Percentiles rank a stretch among this genome's conserved stretches.
Evolutionary conservation across 805 yeast genomes (phyloP).

Genomic region (Kockiozyma suomiensis): DNA sequence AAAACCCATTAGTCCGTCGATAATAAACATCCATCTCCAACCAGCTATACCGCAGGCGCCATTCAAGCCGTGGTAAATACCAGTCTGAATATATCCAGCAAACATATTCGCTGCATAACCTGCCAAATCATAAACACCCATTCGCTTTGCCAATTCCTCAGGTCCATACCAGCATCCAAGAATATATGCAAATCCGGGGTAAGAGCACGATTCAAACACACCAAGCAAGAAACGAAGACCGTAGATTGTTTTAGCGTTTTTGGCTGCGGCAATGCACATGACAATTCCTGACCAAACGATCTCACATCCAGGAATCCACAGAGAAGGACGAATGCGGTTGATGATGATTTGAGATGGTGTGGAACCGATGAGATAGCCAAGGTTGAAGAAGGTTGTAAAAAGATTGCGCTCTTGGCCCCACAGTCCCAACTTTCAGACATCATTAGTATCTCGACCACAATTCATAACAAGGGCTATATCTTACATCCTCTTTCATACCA

Average conservation of each 20-base stretch:
- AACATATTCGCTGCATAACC: constrained; percentile 65
- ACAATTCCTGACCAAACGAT: constrained; percentile 20
- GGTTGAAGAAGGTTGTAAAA: constrained; percentile 38
- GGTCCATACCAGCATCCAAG: constrained; percentile 53
- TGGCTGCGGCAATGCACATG: constrained; percentile 21
- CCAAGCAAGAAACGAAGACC: constrained; percentile 34
- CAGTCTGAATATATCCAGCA: constrained; percentile 64
- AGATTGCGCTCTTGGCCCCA: constrained; percentile 62
- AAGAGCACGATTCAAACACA: constrained; percentile 53
- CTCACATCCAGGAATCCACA: constrained; percentile 23
- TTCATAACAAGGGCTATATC: background rate
- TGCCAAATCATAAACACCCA: constrained; percentile 61
- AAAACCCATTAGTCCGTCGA: constrained; percentile 29
- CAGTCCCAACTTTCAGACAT: constrained; percentile 45
- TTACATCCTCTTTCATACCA: constrained; percentile 60
- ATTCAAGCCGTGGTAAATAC: constrained; percentile 51
- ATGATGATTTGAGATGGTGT: constrained; percentile 20
- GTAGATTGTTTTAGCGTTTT: constrained; percentile 28
- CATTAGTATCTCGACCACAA: background rate
- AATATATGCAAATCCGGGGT: constrained; percentile 51
- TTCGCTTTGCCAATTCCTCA: constrained; percentile 61
- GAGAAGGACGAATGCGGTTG: constrained; percentile 23
- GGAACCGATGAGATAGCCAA: constrained; percentile 22
- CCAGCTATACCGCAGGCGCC: constrained; percentile 60
- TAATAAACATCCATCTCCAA: constrained; percentile 52